These are phyloP conservation scores for Betula pendula DNA, from an alignment of 306 rosid genomes.

Conservation along the genomic window DNA sequence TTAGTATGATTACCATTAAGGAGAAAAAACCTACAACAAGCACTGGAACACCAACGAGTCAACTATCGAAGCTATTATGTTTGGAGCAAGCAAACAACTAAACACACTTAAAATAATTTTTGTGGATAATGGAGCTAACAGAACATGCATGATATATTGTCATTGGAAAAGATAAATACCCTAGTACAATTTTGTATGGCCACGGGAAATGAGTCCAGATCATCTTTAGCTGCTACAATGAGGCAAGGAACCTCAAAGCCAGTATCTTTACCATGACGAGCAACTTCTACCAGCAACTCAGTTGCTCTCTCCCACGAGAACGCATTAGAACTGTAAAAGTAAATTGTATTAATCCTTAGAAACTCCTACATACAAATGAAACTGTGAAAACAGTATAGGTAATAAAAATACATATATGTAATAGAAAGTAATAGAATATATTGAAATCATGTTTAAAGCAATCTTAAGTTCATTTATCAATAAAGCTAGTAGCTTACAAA, in stretches of 20 bases:
- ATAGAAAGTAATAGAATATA: background rate
- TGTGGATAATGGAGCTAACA: background rate
- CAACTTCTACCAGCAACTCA: constrained; percentile 77
- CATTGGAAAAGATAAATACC: constrained; percentile 42
- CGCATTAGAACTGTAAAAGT: constrained; percentile 70
- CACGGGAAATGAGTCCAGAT: constrained; percentile 77
- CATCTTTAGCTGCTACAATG: constrained; percentile 96
- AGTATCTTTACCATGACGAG: constrained; percentile 93
- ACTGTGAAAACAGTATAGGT: background rate
- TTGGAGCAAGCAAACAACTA: background rate
- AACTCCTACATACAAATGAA: constrained; percentile 3
- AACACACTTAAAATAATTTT: background rate
- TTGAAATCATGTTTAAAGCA: constrained; percentile 9
- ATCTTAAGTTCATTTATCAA: background rate
- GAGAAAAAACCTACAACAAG: background rate
- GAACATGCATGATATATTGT: background rate
- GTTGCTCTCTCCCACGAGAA: constrained; percentile 81
- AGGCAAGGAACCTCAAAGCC: constrained; percentile 98
- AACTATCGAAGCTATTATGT: background rate
- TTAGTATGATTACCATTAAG: background rate
- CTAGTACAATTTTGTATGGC: constrained; percentile 88
- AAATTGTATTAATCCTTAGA: constrained; percentile 19
- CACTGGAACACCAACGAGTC: background rate
- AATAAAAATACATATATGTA: too few species aligned
- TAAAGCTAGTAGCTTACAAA: background rate